phyloP scores from a whole-genome alignment of 306 rosid species.

The Corylus avellana region DNA sequence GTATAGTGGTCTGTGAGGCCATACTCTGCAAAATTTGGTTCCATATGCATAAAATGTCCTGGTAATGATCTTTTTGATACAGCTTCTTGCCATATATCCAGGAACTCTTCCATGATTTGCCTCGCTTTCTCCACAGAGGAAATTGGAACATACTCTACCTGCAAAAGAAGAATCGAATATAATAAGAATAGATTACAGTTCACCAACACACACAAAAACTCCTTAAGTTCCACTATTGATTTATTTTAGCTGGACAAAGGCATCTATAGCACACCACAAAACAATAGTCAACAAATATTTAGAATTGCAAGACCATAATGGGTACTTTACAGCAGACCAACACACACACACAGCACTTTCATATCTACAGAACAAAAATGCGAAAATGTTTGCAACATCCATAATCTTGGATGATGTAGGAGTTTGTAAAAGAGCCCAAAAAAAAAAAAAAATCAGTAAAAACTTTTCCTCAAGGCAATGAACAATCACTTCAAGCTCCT shows the following conservation, averaged over 20 bases:
- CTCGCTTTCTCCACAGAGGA: slow-evolving; percentile 76
- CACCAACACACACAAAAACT: not conserved
- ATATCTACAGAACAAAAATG: not conserved
- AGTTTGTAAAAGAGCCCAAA: not conserved
- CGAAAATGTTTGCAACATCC: not conserved
- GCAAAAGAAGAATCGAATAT: slow-evolving; percentile 15
- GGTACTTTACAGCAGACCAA: not conserved
- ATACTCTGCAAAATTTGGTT: slow-evolving; percentile 69
- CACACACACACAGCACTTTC: not conserved
- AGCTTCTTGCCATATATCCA: slow-evolving; percentile 67
- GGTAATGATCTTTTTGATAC: slow-evolving; percentile 78
- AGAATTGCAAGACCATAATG: not conserved
- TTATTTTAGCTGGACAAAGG: not conserved
- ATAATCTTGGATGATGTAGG: not conserved
- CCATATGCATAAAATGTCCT: slow-evolving; percentile 80
- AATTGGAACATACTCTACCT: slow-evolving; percentile 87
- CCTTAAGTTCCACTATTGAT: not conserved
- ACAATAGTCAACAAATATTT: not conserved
- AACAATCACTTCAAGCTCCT: not conserved
- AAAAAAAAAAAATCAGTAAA: not conserved
- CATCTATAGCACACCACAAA: too few species aligned
- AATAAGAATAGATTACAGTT: slow-evolving; percentile 13
- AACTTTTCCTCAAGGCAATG: not conserved
- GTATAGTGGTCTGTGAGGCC: slow-evolving; percentile 73
- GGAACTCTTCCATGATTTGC: slow-evolving; percentile 78